These are phyloP conservation scores for Exophiala lecanii-corni DNA, from an alignment of 2,329 filamentous ascomycete genomes.

Conservation along the genomic window DNA sequence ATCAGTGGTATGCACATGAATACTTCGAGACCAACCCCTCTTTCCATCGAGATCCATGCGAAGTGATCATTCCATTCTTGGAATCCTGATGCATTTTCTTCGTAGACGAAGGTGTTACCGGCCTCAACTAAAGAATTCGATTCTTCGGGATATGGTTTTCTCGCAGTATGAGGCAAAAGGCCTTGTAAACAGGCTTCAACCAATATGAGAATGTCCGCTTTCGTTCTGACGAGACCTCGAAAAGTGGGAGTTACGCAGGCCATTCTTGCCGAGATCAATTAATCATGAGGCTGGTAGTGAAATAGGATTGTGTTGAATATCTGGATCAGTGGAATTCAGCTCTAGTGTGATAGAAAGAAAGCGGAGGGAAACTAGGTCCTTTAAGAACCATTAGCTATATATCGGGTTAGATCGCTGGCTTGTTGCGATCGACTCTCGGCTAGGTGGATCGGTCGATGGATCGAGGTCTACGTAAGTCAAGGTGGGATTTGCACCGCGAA, in stretches of 20 bases:
- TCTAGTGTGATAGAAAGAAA: no score
- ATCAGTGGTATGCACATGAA: not conserved
- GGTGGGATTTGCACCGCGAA: no score
- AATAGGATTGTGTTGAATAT: not conserved
- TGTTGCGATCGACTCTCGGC: no score
- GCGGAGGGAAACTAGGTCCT: no score
- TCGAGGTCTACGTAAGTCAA: no score
- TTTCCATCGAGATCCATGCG: not conserved
- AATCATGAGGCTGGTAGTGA: conserved; percentile 1
- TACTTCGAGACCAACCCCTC: not conserved
- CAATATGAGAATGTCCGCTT: not conserved
- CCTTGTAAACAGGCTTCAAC: conserved; percentile 1
- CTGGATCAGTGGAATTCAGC: no score
- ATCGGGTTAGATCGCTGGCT: no score
- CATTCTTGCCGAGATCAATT: not conserved
- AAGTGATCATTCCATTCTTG: not conserved
- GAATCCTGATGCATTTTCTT: conserved; percentile 1
- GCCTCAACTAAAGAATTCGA: not conserved
- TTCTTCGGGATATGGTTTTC: not conserved
- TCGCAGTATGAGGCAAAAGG: not conserved
- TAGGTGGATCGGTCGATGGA: no score
- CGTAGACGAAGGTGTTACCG: not conserved
- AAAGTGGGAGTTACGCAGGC: not conserved
- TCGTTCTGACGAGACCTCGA: not conserved
- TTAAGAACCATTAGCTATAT: no score